These are phyloP conservation scores for Spiromastix sp. DNA, from an alignment of 2,329 filamentous ascomycete genomes.

Conservation along the genomic window DNA sequence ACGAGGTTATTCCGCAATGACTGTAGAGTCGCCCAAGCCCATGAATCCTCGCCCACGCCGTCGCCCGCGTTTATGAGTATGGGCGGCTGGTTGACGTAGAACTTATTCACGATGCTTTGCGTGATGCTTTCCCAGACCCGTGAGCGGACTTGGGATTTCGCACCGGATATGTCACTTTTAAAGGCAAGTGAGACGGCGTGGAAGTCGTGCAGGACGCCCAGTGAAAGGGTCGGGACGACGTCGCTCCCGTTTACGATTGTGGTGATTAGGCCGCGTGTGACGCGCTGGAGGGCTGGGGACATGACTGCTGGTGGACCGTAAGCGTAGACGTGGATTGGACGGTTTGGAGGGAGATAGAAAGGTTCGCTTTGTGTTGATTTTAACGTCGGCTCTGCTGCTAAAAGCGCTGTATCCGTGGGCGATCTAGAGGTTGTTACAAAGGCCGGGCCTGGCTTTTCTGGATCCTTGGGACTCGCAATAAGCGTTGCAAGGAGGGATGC, in stretches of 20 bases:
- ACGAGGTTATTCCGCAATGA: constrained; percentile 58
- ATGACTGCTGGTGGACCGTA: constrained; percentile 67
- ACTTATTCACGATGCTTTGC: constrained; percentile 51
- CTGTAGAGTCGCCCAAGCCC: constrained; percentile 59
- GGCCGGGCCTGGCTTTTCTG: constrained; percentile 40
- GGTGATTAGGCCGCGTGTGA: constrained; percentile 64
- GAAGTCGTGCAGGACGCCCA: constrained; percentile 65
- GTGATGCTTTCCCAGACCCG: constrained; percentile 57
- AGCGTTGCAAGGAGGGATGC: constrained; percentile 61
- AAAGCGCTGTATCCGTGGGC: constrained; percentile 27
- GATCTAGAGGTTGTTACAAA: constrained; percentile 50
- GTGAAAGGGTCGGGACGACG: constrained; percentile 61
- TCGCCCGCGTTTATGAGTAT: constrained; percentile 35
- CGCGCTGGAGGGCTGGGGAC: constrained; percentile 57
- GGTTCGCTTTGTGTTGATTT: constrained; percentile 12
- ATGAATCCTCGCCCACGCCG: constrained; percentile 52
- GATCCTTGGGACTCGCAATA: constrained; percentile 49
- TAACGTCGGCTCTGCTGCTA: constrained; percentile 17
- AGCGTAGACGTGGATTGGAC: constrained; percentile 68
- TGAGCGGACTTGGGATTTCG: constrained; percentile 55
- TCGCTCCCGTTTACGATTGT: constrained; percentile 64
- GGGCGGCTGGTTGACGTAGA: constrained; percentile 43
- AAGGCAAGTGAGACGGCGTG: constrained; percentile 63
- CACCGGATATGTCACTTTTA: constrained; percentile 58
- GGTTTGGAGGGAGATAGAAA: constrained; percentile 52